Conservation (phyloP, 352 stramenopile species). For the Pythium plurisporium region DNA sequence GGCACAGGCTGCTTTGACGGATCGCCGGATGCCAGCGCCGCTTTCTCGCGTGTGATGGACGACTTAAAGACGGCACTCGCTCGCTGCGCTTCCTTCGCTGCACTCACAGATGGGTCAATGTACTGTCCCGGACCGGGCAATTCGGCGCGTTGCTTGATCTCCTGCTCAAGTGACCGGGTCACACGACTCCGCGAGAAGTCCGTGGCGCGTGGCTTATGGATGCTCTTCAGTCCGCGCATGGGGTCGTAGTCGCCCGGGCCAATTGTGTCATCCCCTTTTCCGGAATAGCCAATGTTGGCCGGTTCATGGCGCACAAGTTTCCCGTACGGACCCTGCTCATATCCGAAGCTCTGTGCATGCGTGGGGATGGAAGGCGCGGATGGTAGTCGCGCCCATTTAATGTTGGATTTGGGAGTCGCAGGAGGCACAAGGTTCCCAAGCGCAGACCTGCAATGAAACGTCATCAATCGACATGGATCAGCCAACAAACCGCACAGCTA, state of each 20-base stretch:
- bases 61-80: conserved; percentile 77
- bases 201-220: conserved; percentile 55
- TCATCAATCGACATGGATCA: neutral
- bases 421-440: conserved; percentile 26
- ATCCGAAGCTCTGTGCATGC: conserved; percentile 70
- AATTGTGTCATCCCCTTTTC: conserved; percentile 49
- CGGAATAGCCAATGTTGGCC: conserved; percentile 44
- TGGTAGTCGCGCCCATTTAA: conserved; percentile 65
- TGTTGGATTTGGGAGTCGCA: conserved; percentile 37
- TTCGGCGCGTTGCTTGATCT: conserved; percentile 48
- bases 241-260: conserved; percentile 74
- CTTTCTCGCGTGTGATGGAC: conserved; percentile 47
- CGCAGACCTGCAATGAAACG: neutral
- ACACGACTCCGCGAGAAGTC: conserved; percentile 71
- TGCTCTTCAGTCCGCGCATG: conserved; percentile 55
- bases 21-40: conserved; percentile 7
- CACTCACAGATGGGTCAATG: conserved; percentile 22
- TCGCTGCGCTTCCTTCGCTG: conserved; percentile 37
- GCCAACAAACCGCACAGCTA: neutral
- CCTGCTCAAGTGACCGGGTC: conserved; percentile 55
- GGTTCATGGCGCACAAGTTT: conserved; percentile 73
- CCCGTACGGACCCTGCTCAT: conserved; percentile 65
- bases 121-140: conserved; percentile 68
- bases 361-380: conserved; percentile 73
- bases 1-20: conserved; percentile 38